Evolutionary conservation across 441 rosid genomes (phyloP).

Genomic region (Lepidium campestre): DNA sequence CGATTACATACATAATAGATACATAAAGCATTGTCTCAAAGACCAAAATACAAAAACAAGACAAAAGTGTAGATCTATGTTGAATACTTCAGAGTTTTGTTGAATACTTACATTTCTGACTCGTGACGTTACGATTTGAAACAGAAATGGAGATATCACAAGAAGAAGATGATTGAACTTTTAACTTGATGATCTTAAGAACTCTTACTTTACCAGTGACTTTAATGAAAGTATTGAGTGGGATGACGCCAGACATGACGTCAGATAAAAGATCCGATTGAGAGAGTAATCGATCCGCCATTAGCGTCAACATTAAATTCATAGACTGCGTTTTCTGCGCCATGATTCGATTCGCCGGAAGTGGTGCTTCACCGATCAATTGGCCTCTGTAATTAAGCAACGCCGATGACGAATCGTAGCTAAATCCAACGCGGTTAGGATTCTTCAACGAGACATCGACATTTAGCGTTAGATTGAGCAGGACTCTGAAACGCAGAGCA

Average conservation of each 20-base stretch:
- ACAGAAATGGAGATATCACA: slow-evolving; percentile 48
- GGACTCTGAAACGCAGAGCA: slow-evolving; percentile 14
- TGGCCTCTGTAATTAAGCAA: slow-evolving; percentile 53
- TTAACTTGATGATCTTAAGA: slow-evolving; percentile 36
- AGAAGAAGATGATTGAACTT: slow-evolving; percentile 38
- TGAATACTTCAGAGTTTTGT: slow-evolving; percentile 25
- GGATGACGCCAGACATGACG: slow-evolving; percentile 34
- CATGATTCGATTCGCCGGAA: slow-evolving; percentile 46
- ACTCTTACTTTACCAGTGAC: slow-evolving; percentile 56
- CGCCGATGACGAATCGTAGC: slow-evolving; percentile 41
- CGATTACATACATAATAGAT: not conserved
- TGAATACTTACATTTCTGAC: slow-evolving; percentile 50
- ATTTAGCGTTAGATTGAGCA: slow-evolving; percentile 50
- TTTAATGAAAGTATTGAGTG: slow-evolving; percentile 33
- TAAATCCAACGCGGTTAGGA: slow-evolving; percentile 68
- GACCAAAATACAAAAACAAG: not conserved
- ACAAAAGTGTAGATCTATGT: not conserved
- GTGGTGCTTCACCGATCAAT: slow-evolving; percentile 53
- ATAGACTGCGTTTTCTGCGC: slow-evolving; percentile 34
- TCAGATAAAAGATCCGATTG: slow-evolving; percentile 35
- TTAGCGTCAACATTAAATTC: slow-evolving; percentile 46
- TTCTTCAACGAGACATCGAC: slow-evolving; percentile 50
- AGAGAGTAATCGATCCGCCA: slow-evolving; percentile 65
- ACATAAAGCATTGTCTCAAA: no score
- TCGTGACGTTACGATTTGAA: slow-evolving; percentile 38